Percentiles rank a stretch among this genome's conserved stretches.
Evolutionary conservation across 169 alveolate genomes (phyloP).

Genomic region (Theileria annulata): DNA sequence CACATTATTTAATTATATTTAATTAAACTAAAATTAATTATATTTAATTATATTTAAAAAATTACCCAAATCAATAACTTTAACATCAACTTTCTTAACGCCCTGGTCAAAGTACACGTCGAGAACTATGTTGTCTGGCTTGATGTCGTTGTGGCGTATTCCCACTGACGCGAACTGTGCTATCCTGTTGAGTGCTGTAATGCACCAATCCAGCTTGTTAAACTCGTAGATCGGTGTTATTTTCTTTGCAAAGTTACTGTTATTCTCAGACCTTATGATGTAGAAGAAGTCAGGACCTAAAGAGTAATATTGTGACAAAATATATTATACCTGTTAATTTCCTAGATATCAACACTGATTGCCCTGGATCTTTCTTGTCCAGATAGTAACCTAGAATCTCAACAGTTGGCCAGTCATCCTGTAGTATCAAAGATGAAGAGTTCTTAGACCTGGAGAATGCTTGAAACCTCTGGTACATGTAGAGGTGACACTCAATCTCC

Average conservation of each 20-base stretch:
- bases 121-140: slow-evolving; percentile 84
- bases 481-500: slow-evolving; percentile 84
- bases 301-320: not conserved
- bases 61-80: slow-evolving; percentile 79
- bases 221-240: slow-evolving; percentile 81
- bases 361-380: slow-evolving; percentile 82
- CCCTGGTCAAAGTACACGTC: slow-evolving; percentile 75
- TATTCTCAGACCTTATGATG: slow-evolving; percentile 78
- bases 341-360: slow-evolving; percentile 76
- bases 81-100: slow-evolving; percentile 79
- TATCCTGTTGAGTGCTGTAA: slow-evolving; percentile 79
- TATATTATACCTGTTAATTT: slow-evolving; percentile 65
- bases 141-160: slow-evolving; percentile 83
- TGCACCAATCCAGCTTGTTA: slow-evolving; percentile 84
- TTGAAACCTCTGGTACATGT: slow-evolving; percentile 77
- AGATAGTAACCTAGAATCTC: slow-evolving; percentile 82
- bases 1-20: not conserved
- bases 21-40: not conserved
- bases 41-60: not conserved
- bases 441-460: slow-evolving; percentile 45
- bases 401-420: slow-evolving; percentile 87
- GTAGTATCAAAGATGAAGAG: slow-evolving; percentile 42
- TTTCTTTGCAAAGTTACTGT: slow-evolving; percentile 63
- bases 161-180: slow-evolving; percentile 81
- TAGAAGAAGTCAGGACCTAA: slow-evolving; percentile 84